Evolutionary conservation across 306 rosid genomes (phyloP).

Genomic region (Cicer bijugum): DNA sequence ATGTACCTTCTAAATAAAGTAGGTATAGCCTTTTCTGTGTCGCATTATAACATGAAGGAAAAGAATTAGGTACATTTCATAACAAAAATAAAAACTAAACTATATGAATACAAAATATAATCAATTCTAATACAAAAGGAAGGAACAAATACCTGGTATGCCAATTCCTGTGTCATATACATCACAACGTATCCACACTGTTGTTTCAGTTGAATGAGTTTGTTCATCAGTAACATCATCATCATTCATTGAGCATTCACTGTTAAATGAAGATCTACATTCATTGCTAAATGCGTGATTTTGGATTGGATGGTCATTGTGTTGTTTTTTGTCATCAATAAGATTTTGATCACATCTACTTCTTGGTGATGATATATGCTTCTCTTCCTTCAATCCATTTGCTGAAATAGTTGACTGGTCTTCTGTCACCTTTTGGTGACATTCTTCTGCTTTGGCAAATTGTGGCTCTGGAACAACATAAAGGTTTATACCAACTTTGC

Average conservation of each 20-base stretch:
- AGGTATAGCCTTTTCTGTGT: constrained; percentile 87
- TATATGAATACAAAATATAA: constrained; percentile 10
- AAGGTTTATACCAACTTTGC: constrained; percentile 87
- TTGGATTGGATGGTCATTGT: constrained; percentile 47
- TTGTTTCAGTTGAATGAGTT: constrained; percentile 60
- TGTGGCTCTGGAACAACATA: constrained; percentile 66
- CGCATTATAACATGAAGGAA: constrained; percentile 19
- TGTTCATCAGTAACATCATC: constrained; percentile 58
- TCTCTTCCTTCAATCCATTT: constrained; percentile 63
- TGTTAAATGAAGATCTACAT: constrained; percentile 57
- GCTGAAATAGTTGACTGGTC: constrained; percentile 47
- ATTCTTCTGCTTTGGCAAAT: constrained; percentile 55
- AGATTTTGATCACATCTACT: constrained; percentile 46
- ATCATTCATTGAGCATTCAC: constrained; percentile 58
- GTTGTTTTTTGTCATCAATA: constrained; percentile 45
- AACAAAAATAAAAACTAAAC: constrained; percentile 5
- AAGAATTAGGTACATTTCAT: constrained; percentile 14
- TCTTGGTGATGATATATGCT: constrained; percentile 47
- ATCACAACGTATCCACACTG: constrained; percentile 91
- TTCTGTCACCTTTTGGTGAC: constrained; percentile 45
- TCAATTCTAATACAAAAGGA: background rate
- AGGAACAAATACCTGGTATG: constrained; percentile 72
- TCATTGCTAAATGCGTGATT: constrained; percentile 53
- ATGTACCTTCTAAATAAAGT: constrained; percentile 87
- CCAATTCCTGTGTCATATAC: constrained; percentile 97